Conservation (phyloP, 306 rosid species). For the Arachis hypogaea region DNA sequence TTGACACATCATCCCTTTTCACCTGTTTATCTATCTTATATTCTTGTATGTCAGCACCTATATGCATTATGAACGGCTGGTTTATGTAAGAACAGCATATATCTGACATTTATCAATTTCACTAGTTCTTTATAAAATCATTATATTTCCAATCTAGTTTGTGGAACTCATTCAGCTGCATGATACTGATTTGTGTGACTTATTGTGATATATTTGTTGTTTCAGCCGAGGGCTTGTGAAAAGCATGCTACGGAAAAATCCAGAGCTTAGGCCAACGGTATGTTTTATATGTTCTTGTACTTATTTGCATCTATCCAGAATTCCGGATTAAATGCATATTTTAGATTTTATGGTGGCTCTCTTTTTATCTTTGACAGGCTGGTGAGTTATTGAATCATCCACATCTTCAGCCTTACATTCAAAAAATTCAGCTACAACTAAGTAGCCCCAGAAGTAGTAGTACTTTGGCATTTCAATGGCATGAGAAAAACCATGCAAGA, state of each 20-base stretch:
- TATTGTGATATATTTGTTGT: slow-evolving; percentile 37
- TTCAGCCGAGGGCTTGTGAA: slow-evolving; percentile 92
- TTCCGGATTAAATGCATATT: background rate
- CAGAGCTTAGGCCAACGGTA: slow-evolving; percentile 97
- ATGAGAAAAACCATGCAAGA: slow-evolving; percentile 56
- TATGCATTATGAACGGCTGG: background rate
- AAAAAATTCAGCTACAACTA: slow-evolving; percentile 74
- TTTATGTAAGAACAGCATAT: slow-evolving; percentile 10
- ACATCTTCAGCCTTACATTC: slow-evolving; percentile 81
- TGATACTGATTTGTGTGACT: slow-evolving; percentile 19
- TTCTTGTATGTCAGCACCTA: background rate
- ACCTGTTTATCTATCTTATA: background rate
- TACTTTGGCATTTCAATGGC: slow-evolving; percentile 59
- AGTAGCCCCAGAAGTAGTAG: slow-evolving; percentile 66
- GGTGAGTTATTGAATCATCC: slow-evolving; percentile 82
- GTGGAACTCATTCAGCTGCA: slow-evolving; percentile 7
- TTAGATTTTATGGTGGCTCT: no score
- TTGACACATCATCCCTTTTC: background rate
- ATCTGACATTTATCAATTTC: slow-evolving; percentile 13
- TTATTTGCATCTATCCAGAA: slow-evolving; percentile 3
- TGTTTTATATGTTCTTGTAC: slow-evolving; percentile 41
- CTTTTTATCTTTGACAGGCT: slow-evolving; percentile 58
- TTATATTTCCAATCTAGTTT: slow-evolving; percentile 11
- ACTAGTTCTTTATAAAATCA: background rate
- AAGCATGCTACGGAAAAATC: slow-evolving; percentile 97